phyloP scores from a whole-genome alignment of 2,329 filamentous ascomycete genomes.

The Pseudomassariella vexata region DNA sequence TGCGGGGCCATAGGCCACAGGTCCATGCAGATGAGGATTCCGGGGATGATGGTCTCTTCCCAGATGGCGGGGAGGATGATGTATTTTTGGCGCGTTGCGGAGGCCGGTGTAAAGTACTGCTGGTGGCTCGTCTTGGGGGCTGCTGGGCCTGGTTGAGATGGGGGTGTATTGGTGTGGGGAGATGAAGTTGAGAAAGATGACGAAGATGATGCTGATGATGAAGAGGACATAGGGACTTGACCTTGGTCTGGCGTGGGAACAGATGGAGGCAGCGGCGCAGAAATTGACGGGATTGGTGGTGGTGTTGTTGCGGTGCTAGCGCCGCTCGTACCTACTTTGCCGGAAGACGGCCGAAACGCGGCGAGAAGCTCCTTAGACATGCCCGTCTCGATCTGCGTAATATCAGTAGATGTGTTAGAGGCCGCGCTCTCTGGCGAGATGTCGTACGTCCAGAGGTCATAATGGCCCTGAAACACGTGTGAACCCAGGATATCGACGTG shows the following conservation, averaged over 20 bases:
- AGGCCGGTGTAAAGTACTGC: constrained; percentile 6
- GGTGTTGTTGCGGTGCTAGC: too few species aligned
- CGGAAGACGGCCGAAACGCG: background rate
- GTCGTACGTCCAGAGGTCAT: constrained; percentile 47
- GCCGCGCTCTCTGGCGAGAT: constrained; percentile 13
- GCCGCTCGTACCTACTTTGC: too few species aligned
- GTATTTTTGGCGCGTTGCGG: constrained; percentile 4
- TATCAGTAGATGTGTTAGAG: background rate
- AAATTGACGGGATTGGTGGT: background rate
- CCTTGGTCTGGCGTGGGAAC: background rate
- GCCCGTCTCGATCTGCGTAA: background rate
- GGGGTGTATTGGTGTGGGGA: too few species aligned
- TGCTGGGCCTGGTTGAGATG: too few species aligned
- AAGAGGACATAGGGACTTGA: background rate
- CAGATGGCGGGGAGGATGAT: constrained; percentile 53
- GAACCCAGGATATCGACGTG: constrained; percentile 48
- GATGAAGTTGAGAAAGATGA: too few species aligned
- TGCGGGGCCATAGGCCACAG: constrained; percentile 36
- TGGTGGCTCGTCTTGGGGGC: constrained; percentile 4
- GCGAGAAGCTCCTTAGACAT: too few species aligned
- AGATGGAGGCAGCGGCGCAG: background rate
- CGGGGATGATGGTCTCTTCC: constrained; percentile 51
- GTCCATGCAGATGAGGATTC: constrained; percentile 48
- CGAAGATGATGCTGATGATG: background rate
- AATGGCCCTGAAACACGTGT: constrained; percentile 47